These are phyloP conservation scores for Quercus bicolor DNA, from an alignment of 306 rosid genomes.

Conservation along the genomic window DNA sequence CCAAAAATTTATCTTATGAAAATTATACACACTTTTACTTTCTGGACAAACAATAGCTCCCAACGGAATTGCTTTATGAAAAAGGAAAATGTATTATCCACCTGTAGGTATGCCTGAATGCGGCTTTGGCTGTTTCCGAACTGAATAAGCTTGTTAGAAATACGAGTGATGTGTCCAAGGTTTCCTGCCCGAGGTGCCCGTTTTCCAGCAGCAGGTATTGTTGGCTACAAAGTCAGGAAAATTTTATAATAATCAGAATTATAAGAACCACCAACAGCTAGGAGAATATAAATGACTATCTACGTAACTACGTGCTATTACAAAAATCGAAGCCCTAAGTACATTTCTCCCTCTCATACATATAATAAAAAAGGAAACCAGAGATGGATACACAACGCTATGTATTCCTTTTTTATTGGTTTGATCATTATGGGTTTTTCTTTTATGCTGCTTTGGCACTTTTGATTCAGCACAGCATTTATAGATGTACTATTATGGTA, in stretches of 20 bases:
- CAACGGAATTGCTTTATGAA: not conserved
- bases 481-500: not conserved
- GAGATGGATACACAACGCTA: not conserved
- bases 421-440: not conserved
- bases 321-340: not conserved
- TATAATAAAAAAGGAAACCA: constrained; percentile 6
- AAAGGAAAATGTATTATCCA: constrained; percentile 22
- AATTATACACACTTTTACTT: not conserved
- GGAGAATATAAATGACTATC: constrained; percentile 4
- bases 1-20: not conserved
- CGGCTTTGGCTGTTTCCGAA: constrained; percentile 57
- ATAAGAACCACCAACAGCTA: not conserved
- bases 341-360: not conserved
- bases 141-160: constrained; percentile 76
- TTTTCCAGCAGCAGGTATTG: constrained; percentile 60
- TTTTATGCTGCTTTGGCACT: not conserved
- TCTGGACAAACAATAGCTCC: not conserved
- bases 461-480: not conserved
- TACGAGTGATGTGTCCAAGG: constrained; percentile 79
- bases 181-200: constrained; percentile 75
- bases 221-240: constrained; percentile 63
- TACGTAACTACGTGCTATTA: constrained; percentile 5
- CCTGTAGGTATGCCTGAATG: constrained; percentile 76
- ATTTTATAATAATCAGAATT: constrained; percentile 7
- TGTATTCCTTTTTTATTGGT: not conserved